Evolutionary conservation across 2,329 filamentous ascomycete genomes (phyloP).

Genomic region (Pseudogymnoascus pannorum): DNA sequence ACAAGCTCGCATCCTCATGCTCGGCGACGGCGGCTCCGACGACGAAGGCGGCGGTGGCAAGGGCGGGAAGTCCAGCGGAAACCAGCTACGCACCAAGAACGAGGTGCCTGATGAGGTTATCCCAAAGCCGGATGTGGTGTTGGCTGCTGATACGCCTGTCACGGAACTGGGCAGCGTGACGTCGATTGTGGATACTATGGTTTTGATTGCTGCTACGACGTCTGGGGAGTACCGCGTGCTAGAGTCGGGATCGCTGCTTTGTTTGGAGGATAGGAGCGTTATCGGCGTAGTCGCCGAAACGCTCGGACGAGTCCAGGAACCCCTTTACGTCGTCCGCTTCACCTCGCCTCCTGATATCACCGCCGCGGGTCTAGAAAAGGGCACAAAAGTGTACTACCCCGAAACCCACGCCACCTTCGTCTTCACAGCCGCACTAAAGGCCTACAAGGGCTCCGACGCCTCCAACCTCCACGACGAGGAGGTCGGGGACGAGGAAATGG

Average conservation of each 20-base stretch:
- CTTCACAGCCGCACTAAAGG: constrained; percentile 75
- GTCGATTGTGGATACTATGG: constrained; percentile 67
- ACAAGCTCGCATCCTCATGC: constrained; percentile 76
- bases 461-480: constrained; percentile 95
- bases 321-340: constrained; percentile 78
- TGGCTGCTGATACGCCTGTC: constrained; percentile 71
- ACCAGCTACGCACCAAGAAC: constrained; percentile 70
- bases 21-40: constrained; percentile 67
- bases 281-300: constrained; percentile 80
- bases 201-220: constrained; percentile 70
- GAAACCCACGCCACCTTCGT: constrained; percentile 72
- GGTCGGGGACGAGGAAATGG: constrained; percentile 73
- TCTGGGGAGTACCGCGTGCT: constrained; percentile 80
- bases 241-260: constrained; percentile 77
- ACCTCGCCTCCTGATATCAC: constrained; percentile 59
- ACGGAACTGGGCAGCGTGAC: constrained; percentile 69
- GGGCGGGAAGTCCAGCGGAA: constrained; percentile 33
- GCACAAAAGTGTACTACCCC: constrained; percentile 71
- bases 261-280: constrained; percentile 64
- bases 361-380: constrained; percentile 58
- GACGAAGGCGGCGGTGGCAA: constrained; percentile 57
- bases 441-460: constrained; percentile 81
- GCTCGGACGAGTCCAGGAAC: constrained; percentile 76
- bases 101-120: constrained; percentile 59
- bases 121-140: constrained; percentile 69